These are phyloP conservation scores for Exsudoporus floridanus DNA, from an alignment of 1,284 basidiomycete species.

Conservation along the genomic window DNA sequence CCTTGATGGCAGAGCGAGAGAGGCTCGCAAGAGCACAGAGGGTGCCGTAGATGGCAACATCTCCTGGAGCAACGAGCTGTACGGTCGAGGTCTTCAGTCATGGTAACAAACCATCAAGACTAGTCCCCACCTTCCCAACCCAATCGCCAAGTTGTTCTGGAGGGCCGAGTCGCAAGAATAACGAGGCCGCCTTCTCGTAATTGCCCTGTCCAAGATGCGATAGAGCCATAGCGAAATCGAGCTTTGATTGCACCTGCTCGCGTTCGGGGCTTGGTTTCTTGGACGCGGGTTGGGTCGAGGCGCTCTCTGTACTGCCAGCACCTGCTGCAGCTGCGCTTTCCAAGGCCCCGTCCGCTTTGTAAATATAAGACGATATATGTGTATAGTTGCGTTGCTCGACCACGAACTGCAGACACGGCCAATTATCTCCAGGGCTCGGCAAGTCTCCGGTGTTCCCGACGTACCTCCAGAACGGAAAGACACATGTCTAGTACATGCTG, in stretches of 20 bases:
- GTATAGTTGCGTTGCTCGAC: slow-evolving; percentile 82
- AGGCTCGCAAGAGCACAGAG: slow-evolving; percentile 79
- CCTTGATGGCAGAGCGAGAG: slow-evolving; percentile 65
- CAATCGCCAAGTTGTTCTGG: slow-evolving; percentile 69
- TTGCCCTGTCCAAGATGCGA: slow-evolving; percentile 66
- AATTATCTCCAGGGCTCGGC: background rate
- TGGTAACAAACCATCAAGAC: background rate
- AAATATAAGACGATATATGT: slow-evolving; percentile 82
- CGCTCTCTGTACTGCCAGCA: slow-evolving; percentile 19
- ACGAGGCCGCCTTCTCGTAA: slow-evolving; percentile 74
- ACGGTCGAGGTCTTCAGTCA: background rate
- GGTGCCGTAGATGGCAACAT: slow-evolving; percentile 82
- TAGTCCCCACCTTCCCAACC: slow-evolving; percentile 55
- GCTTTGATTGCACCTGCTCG: slow-evolving; percentile 69
- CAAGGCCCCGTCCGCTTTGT: slow-evolving; percentile 87
- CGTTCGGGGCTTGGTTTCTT: slow-evolving; percentile 52
- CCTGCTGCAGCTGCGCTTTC: slow-evolving; percentile 52
- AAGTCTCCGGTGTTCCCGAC: background rate
- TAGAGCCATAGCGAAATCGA: slow-evolving; percentile 76
- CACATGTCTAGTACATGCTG: slow-evolving; percentile 87
- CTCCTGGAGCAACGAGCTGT: slow-evolving; percentile 71
- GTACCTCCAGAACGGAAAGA: slow-evolving; percentile 73
- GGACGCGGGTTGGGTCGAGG: slow-evolving; percentile 36
- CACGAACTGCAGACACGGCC: slow-evolving; percentile 52
- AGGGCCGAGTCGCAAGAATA: slow-evolving; percentile 67